These are phyloP conservation scores for Amaranthus palmeri DNA, from an alignment of 148 eudicot genomes.

Conservation along the genomic window DNA sequence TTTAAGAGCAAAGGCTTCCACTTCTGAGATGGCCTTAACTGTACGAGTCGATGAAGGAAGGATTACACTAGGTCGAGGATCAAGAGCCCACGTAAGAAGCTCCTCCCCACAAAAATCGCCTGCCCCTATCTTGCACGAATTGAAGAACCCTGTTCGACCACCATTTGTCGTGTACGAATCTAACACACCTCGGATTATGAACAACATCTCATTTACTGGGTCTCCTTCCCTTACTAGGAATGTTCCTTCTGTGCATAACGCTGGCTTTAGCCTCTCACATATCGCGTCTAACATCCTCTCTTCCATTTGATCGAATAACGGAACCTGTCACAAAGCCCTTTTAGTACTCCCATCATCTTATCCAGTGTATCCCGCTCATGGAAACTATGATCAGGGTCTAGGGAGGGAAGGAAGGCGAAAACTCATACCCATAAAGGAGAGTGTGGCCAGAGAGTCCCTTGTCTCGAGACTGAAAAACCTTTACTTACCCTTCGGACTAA, in stretches of 20 bases:
- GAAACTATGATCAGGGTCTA: too few species aligned
- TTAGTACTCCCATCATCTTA: neutral
- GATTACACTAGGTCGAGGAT: slow-evolving; percentile 46
- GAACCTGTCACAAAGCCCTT: slow-evolving; percentile 41
- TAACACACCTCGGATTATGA: slow-evolving; percentile 73
- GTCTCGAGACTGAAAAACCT: neutral
- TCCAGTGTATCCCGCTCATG: too few species aligned
- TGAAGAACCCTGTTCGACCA: slow-evolving; percentile 82
- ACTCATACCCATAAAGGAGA: too few species aligned
- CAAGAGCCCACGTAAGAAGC: slow-evolving; percentile 77
- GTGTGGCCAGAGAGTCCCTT: too few species aligned
- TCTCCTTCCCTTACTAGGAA: slow-evolving; percentile 78
- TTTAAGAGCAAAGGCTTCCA: slow-evolving; percentile 71
- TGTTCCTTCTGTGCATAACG: slow-evolving; percentile 55
- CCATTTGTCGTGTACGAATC: slow-evolving; percentile 80
- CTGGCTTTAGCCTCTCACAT: slow-evolving; percentile 74
- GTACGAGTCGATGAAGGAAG: slow-evolving; percentile 84
- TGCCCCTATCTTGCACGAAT: slow-evolving; percentile 50
- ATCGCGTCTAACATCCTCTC: slow-evolving; percentile 73
- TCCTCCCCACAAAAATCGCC: slow-evolving; percentile 91
- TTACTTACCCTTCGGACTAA: slow-evolving; percentile 69
- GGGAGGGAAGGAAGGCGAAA: too few species aligned
- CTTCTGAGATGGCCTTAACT: slow-evolving; percentile 68
- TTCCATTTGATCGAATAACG: slow-evolving; percentile 82
- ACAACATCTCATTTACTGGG: slow-evolving; percentile 75